phyloP scores from a whole-genome alignment of 2,329 filamentous ascomycete genomes.

The Aspergillus melleus region DNA sequence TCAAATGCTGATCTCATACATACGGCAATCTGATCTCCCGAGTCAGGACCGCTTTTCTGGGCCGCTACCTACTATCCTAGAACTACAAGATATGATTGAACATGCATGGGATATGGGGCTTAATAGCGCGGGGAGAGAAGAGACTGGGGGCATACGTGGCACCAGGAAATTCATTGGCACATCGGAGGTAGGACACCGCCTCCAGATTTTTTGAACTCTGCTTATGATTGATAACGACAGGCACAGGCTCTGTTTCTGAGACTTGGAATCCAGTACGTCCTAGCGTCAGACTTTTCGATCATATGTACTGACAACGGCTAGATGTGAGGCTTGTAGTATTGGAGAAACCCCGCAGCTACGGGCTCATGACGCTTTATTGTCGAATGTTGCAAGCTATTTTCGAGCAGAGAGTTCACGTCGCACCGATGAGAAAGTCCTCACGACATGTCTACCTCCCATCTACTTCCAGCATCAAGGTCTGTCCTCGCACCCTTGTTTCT shows the following conservation, averaged over 20 bases:
- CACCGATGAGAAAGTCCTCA: constrained; percentile 61
- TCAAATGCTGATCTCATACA: constrained; percentile 83
- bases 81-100: constrained; percentile 85
- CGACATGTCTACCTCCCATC: constrained; percentile 75
- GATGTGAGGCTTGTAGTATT: constrained; percentile 64
- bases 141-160: constrained; percentile 84
- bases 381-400: constrained; percentile 76
- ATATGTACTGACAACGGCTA: constrained; percentile 19
- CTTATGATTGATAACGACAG: constrained; percentile 42
- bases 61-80: constrained; percentile 71
- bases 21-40: constrained; percentile 59
- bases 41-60: constrained; percentile 62
- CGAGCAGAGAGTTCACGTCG: constrained; percentile 51
- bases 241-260: constrained; percentile 75
- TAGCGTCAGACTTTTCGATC: neutral
- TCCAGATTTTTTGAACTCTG: neutral
- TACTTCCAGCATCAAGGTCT: constrained; percentile 82
- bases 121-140: constrained; percentile 69
- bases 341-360: constrained; percentile 46
- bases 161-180: constrained; percentile 96
- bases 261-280: constrained; percentile 63
- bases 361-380: constrained; percentile 58
- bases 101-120: constrained; percentile 83
- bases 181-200: constrained; percentile 64
- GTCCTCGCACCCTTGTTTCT: constrained; percentile 7